A percentile compares a stretch with the other conserved stretches of the same genome.
Evolutionary conservation across 805 yeast species (phyloP).

Genomic region (Wickerhamomyces rabaulensis): DNA sequence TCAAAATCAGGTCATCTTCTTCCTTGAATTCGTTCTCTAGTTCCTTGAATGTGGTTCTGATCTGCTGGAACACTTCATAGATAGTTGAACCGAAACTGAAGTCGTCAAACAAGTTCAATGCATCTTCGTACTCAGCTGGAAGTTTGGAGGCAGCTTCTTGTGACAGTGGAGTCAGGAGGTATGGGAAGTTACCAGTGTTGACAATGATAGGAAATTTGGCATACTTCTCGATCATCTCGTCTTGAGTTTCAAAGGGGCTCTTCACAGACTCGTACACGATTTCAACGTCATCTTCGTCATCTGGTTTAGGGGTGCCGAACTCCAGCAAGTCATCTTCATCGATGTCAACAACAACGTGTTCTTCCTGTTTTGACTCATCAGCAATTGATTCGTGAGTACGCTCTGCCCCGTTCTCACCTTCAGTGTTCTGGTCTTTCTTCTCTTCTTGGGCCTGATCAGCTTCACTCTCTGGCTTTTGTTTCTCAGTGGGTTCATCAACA

Average conservation of each 20-base stretch:
- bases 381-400: not conserved
- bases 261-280: not conserved
- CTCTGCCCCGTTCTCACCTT: not conserved
- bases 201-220: slow-evolving; percentile 16
- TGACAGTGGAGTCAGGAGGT: slow-evolving; percentile 16
- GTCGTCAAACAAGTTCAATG: slow-evolving; percentile 15
- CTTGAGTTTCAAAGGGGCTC: not conserved
- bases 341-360: slow-evolving; percentile 3
- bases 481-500: not conserved
- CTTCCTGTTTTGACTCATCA: not conserved
- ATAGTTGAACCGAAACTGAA: slow-evolving; percentile 10
- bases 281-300: not conserved
- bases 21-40: slow-evolving; percentile 17
- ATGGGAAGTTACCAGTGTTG: slow-evolving; percentile 15
- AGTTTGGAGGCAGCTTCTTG: slow-evolving; percentile 1
- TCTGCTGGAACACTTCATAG: slow-evolving; percentile 11
- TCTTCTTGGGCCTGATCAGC: not conserved
- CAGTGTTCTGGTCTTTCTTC: not conserved
- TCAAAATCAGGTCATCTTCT: slow-evolving; percentile 13
- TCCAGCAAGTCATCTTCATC: slow-evolving; percentile 1
- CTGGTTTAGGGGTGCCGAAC: not conserved
- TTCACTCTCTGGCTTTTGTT: not conserved
- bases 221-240: not conserved
- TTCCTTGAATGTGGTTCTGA: slow-evolving; percentile 14
- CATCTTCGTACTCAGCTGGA: slow-evolving; percentile 9